Evolutionary conservation across 352 stramenopile genomes (phyloP).

Genomic region (Phytopythium aichiense): DNA sequence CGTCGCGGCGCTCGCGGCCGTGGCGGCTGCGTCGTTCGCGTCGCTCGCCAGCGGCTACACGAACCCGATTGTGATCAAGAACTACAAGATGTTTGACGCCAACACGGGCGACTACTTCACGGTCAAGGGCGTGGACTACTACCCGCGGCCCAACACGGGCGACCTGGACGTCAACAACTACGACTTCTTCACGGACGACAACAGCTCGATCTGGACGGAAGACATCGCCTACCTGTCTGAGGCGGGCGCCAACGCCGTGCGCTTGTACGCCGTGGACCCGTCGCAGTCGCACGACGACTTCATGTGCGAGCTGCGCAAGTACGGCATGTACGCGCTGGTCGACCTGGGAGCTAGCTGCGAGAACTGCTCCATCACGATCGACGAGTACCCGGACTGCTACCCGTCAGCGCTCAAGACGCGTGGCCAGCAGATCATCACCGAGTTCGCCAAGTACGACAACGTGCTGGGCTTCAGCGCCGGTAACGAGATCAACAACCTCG

Average conservation of each 20-base stretch:
- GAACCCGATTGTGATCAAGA: constrained; percentile 41
- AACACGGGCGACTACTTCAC: constrained; percentile 55
- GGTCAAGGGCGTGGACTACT: constrained; percentile 70
- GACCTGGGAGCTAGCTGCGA: constrained; percentile 52
- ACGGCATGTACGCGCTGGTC: constrained; percentile 77
- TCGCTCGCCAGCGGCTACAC: constrained; percentile 14
- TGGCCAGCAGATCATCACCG: constrained; percentile 70
- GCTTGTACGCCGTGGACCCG: constrained; percentile 81
- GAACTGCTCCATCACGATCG: constrained; percentile 51
- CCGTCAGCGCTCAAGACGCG: constrained; percentile 50
- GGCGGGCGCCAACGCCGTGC: constrained; percentile 71
- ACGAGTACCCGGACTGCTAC: constrained; percentile 55
- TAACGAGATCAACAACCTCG: constrained; percentile 82
- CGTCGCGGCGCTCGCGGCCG: constrained; percentile 10
- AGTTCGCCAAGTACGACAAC: constrained; percentile 87
- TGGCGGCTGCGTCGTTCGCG: constrained; percentile 7
- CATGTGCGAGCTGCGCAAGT: constrained; percentile 74
- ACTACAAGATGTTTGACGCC: constrained; percentile 68
- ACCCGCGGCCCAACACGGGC: constrained; percentile 67
- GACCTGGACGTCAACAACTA: constrained; percentile 64
- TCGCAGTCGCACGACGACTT: constrained; percentile 82
- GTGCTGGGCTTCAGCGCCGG: constrained; percentile 67
- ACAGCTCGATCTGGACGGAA: constrained; percentile 53
- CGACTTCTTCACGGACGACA: constrained; percentile 84
- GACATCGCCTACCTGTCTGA: constrained; percentile 64